These are phyloP conservation scores for Penstemon davidsonii DNA, from an alignment of 257 asterid species.

Conservation along the genomic window DNA sequence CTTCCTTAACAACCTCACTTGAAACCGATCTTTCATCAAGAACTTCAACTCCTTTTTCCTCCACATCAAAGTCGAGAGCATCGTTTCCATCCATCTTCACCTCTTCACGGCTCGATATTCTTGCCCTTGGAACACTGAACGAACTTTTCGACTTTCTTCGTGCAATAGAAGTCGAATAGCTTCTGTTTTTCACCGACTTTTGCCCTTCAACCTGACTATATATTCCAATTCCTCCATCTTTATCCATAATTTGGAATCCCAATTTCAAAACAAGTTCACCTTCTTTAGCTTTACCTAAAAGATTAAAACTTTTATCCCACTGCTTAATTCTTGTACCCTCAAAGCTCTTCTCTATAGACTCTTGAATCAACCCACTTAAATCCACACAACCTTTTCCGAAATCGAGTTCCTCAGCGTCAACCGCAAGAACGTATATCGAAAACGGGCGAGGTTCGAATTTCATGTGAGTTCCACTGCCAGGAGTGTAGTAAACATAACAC, in stretches of 20 bases:
- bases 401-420: conserved; percentile 79
- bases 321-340: conserved; percentile 66
- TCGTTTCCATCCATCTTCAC: conserved; percentile 53
- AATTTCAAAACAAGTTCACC: conserved; percentile 81
- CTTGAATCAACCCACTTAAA: conserved; percentile 63
- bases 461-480: conserved; percentile 46
- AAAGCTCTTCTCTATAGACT: conserved; percentile 69
- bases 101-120: conserved; percentile 51
- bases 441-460: conserved; percentile 87
- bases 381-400: conserved; percentile 71
- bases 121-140: conserved; percentile 81
- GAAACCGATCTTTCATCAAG: conserved; percentile 59
- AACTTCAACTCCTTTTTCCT: conserved; percentile 82
- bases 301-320: conserved; percentile 66
- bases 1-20: conserved; percentile 81
- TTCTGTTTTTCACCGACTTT: conserved; percentile 34
- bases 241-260: conserved; percentile 97
- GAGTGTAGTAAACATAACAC: conserved; percentile 77
- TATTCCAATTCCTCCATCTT: conserved; percentile 87
- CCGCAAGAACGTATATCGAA: conserved; percentile 61
- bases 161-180: conserved; percentile 47
- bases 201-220: conserved; percentile 62
- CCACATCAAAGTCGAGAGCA: conserved; percentile 77
- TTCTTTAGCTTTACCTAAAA: conserved; percentile 82
- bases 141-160: conserved; percentile 73